phyloP scores from a whole-genome alignment of 495 filamentous ascomycete genomes.

The Lasiosphaeria miniovina region DNA sequence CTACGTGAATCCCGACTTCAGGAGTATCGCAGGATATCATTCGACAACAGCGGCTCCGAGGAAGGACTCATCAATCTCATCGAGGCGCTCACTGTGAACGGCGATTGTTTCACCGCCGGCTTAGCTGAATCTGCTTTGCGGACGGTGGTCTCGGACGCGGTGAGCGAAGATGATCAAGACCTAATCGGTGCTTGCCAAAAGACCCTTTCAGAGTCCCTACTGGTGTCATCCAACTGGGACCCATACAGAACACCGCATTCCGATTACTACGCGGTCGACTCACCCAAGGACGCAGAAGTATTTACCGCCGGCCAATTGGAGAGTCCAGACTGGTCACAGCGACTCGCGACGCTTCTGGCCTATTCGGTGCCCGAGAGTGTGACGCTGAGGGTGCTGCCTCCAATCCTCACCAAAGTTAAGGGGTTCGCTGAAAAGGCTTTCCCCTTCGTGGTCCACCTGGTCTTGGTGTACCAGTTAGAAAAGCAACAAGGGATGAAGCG shows the following conservation, averaged over 20 bases:
- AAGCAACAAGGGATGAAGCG: conserved; percentile 46
- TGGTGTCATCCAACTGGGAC: conserved; percentile 47
- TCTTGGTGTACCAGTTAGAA: conserved; percentile 56
- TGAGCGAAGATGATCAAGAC: conserved; percentile 39
- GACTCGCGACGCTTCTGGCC: conserved; percentile 59
- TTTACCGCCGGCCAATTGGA: conserved; percentile 37
- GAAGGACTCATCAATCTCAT: conserved; percentile 60
- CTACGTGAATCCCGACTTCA: conserved; percentile 55
- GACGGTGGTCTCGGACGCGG: conserved; percentile 58
- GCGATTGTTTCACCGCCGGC: conserved; percentile 62
- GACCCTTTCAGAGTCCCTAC: conserved; percentile 39
- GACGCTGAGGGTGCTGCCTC: conserved; percentile 62
- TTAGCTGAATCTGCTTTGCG: conserved; percentile 76
- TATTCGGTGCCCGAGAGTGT: conserved; percentile 58
- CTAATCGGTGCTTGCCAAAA: conserved; percentile 50
- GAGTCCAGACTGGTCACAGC: conserved; percentile 58
- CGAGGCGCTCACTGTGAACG: conserved; percentile 62
- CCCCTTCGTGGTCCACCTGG: conserved; percentile 77
- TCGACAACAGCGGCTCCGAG: conserved; percentile 40
- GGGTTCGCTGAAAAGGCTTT: conserved; percentile 69
- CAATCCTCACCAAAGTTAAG: conserved; percentile 58
- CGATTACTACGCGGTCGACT: conserved; percentile 29
- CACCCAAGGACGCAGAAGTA: conserved; percentile 22
- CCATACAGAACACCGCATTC: conserved; percentile 47
- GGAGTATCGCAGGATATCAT: conserved; percentile 43